phyloP scores from a whole-genome alignment of 1,139 yeast species.

The Suhomyces terraborum region DNA sequence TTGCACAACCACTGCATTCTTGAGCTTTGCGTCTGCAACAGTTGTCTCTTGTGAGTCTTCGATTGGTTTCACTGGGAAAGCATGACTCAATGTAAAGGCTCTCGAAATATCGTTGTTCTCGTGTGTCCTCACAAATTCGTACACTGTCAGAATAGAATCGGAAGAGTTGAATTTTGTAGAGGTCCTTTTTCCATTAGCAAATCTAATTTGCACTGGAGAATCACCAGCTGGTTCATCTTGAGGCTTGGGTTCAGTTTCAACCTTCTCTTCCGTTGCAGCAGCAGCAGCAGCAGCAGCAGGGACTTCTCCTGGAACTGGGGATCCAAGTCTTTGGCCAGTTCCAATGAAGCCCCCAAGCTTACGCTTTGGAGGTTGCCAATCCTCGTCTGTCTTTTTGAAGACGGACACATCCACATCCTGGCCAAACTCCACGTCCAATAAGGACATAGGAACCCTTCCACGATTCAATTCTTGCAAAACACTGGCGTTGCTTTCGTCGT shows the following conservation, averaged over 20 bases:
- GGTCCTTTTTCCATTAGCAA: constrained; percentile 76
- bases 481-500: constrained; percentile 81
- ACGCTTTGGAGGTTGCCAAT: constrained; percentile 71
- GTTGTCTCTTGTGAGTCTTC: constrained; percentile 52
- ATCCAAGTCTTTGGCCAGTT: constrained; percentile 84
- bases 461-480: constrained; percentile 78
- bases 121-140: constrained; percentile 60
- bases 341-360: constrained; percentile 75
- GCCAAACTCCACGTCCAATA: constrained; percentile 81
- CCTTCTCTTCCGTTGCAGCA: constrained; percentile 13
- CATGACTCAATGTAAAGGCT: constrained; percentile 68
- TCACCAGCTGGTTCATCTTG: constrained; percentile 57
- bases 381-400: constrained; percentile 78
- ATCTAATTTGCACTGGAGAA: constrained; percentile 76
- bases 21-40: constrained; percentile 73
- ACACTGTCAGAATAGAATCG: constrained; percentile 69
- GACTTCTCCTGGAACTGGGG: constrained; percentile 77
- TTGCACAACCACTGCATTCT: constrained; percentile 88
- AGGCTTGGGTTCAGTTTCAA: constrained; percentile 21
- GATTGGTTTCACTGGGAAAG: constrained; percentile 82
- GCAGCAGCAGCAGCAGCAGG: constrained; percentile 16
- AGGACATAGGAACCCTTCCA: constrained; percentile 90
- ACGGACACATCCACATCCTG: constrained; percentile 96
- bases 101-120: constrained; percentile 47
- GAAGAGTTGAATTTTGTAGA: constrained; percentile 65